Conservation (phyloP, 2,329 filamentous ascomycete genomes). For the Leptosphaerulina australis region DNA sequence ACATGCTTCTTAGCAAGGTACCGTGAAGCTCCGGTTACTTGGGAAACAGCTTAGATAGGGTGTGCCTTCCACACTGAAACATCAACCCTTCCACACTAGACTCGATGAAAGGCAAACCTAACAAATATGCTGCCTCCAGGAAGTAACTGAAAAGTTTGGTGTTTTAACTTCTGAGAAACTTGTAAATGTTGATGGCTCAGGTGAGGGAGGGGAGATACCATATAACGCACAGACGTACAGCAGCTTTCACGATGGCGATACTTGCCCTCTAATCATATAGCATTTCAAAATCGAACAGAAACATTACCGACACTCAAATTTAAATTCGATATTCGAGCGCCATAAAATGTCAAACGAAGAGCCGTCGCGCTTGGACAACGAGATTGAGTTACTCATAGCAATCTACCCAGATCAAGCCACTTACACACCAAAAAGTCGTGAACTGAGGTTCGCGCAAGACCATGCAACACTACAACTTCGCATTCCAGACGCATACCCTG, state of each 20-base stretch:
- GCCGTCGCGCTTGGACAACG: constrained; percentile 38
- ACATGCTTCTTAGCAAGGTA: constrained; percentile 12
- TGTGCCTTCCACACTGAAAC: background rate
- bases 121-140: background rate
- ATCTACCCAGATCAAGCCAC: constrained; percentile 53
- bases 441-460: constrained; percentile 46
- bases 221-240: constrained; percentile 6
- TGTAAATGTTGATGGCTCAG: background rate
- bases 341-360: constrained; percentile 2
- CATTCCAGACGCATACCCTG: constrained; percentile 50
- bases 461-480: constrained; percentile 45
- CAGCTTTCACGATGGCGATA: constrained; percentile 14
- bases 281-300: background rate
- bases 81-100: background rate
- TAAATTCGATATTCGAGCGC: too few species aligned
- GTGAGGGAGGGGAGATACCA: background rate
- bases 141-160: too few species aligned
- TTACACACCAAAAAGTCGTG: constrained; percentile 42
- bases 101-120: too few species aligned
- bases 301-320: constrained; percentile 1
- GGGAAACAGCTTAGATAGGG: constrained; percentile 5
- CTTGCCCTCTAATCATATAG: constrained; percentile 2
- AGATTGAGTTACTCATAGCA: constrained; percentile 52
- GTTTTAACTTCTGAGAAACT: background rate
- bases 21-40: constrained; percentile 14